Evolutionary conservation across 805 yeast species (phyloP), one percentile per base, ranked within the genome.

Genomic region (Zygosaccharomyces kombuchaensis): DNA sequence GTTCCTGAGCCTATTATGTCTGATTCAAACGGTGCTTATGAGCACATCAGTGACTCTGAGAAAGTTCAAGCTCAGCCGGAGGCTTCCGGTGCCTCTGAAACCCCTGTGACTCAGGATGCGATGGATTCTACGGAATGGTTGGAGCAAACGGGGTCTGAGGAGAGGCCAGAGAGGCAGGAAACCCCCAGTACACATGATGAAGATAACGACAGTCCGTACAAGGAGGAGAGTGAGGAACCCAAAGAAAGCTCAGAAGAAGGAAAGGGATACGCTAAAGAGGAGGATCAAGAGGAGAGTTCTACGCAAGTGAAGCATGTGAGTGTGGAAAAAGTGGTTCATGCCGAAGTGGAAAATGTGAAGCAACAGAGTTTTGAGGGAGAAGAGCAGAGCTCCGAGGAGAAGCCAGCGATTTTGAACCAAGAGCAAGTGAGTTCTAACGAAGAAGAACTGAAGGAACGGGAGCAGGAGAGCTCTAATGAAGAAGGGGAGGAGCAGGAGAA

Each of bases 211-310:
- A 9, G 14, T 2, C 4, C 14, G 6, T 16, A 6, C n/a, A 31
- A 35, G 34, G 46, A 22, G 34, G 38, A 40, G 17, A 9, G 16
- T 13, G 37, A 14, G n/a, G 51, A 44, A 19, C 40, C 43, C 9
- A 54, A 51, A 6, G 45, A 55, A 32, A 58, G 50, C 22, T 50
- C 58, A 16, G 32, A 34, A 29, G 38, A 37, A 19, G 49, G 41
- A n/a, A 55, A 40, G 8, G 54, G 38, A 13, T 52, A 45, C n/a
- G 52, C 46, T 36, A 16, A 34, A 43, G 40, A 44, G 14, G 43
- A 41, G 26, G 31, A 36, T 19, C 23, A 40, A 9, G 35, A 32
- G 17, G 29, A 35, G 21, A 19, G 21, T 19, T 19, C 13, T 36
- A 39, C 21, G 22, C 19, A 35, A 40, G 36, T 9, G 43, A 40